These are phyloP conservation scores for Cucumis hystrix DNA, from an alignment of 306 rosid species.

Conservation along the genomic window DNA sequence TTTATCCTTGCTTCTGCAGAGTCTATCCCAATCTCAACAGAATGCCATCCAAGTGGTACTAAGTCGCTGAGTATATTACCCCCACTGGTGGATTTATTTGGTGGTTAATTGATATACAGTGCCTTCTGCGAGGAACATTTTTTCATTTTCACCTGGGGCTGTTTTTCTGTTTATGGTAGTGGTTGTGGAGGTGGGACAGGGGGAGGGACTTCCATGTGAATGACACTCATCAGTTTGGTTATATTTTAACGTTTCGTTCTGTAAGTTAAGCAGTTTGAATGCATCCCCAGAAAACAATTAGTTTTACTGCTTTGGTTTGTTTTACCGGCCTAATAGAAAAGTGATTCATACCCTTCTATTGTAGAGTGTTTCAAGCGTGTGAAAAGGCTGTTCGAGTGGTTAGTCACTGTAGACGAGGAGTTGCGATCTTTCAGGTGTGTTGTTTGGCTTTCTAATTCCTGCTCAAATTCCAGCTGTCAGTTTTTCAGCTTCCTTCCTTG, in stretches of 20 bases:
- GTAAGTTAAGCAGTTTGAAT: background rate
- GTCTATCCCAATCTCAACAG: conserved; percentile 49
- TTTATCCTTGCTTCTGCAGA: conserved; percentile 34
- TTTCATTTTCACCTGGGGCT: background rate
- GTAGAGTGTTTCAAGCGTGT: conserved; percentile 40
- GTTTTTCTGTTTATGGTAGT: background rate
- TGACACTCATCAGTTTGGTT: conserved; percentile 38
- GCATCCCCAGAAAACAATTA: background rate
- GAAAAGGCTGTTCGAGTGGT: background rate
- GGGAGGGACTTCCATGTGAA: conserved; percentile 13
- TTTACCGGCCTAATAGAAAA: background rate
- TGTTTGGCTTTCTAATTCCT: background rate
- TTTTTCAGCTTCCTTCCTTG: background rate
- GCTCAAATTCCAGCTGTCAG: background rate
- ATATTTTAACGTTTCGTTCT: conserved; percentile 38
- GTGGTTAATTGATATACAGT: background rate
- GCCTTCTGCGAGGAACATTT: background rate
- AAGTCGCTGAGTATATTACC: conserved; percentile 18
- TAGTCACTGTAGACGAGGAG: background rate
- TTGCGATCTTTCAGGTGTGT: background rate
- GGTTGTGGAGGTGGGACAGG: background rate
- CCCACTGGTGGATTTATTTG: background rate
- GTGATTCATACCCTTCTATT: background rate
- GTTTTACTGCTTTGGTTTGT: background rate
- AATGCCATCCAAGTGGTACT: conserved; percentile 46